Percentiles rank a stretch among this genome's conserved stretches.
Conservation (phyloP, 1,284 basidiomycete genomes). For the Cryptococcus maquisensis region DNA sequence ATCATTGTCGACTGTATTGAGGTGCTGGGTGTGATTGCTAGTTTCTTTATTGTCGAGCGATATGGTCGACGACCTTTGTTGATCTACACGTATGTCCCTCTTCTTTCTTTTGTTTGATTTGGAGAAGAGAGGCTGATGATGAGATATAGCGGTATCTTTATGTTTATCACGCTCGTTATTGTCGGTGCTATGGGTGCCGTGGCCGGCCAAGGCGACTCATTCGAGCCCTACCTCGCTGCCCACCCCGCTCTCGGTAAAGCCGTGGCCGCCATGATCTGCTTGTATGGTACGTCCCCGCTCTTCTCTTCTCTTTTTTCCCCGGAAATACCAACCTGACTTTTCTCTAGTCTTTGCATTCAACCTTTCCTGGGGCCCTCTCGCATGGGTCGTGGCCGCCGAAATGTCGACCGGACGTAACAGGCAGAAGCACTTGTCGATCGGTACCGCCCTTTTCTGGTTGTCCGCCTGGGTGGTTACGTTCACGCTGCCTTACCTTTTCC, state of each 20-base stretch:
- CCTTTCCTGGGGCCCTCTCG: slow-evolving; percentile 51
- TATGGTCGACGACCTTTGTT: slow-evolving; percentile 51
- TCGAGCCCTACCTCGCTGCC: slow-evolving; percentile 23
- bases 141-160: slow-evolving; percentile 40
- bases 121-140: background rate
- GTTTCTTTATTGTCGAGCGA: slow-evolving; percentile 50
- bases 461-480: slow-evolving; percentile 50
- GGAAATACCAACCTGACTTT: background rate
- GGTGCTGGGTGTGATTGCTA: slow-evolving; percentile 46
- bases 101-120: background rate
- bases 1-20: slow-evolving; percentile 46
- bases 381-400: slow-evolving; percentile 44
- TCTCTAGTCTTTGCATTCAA: slow-evolving; percentile 47
- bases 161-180: slow-evolving; percentile 49
- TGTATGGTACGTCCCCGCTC: slow-evolving; percentile 35
- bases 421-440: slow-evolving; percentile 51
- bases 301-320: background rate
- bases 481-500: slow-evolving; percentile 45
- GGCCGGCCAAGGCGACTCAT: slow-evolving; percentile 26
- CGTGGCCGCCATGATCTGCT: slow-evolving; percentile 51
- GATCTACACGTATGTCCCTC: slow-evolving; percentile 35
- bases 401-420: slow-evolving; percentile 48
- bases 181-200: slow-evolving; percentile 45
- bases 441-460: slow-evolving; percentile 52
- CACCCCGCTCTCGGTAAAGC: slow-evolving; percentile 34